Percentiles rank a stretch among this genome's conserved stretches.
Evolutionary conservation across 805 yeast species (phyloP).

Genomic region (Sugiyamaella mastotermitis): DNA sequence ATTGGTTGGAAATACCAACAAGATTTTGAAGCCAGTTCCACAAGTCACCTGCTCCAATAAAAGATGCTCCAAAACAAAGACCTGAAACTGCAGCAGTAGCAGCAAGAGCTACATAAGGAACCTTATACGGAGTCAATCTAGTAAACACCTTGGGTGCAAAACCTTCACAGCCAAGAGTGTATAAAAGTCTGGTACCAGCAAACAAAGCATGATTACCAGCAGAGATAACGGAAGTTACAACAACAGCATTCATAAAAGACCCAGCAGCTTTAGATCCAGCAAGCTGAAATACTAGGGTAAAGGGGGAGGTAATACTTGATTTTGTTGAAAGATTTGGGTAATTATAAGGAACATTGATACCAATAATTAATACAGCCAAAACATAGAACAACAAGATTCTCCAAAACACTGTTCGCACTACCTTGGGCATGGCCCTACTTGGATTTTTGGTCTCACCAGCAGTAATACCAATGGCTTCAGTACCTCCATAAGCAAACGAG

Average conservation of each 20-base stretch:
- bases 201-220: slow-evolving; percentile 64
- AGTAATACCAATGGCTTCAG: slow-evolving; percentile 51
- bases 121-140: slow-evolving; percentile 42
- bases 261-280: slow-evolving; percentile 42
- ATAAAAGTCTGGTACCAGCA: slow-evolving; percentile 58
- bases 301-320: slow-evolving; percentile 41
- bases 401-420: slow-evolving; percentile 50
- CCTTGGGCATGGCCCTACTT: slow-evolving; percentile 48
- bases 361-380: slow-evolving; percentile 50
- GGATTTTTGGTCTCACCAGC: slow-evolving; percentile 63
- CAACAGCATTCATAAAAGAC: slow-evolving; percentile 52
- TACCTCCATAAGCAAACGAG: slow-evolving; percentile 52
- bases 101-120: slow-evolving; percentile 43
- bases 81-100: slow-evolving; percentile 52
- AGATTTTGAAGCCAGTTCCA: slow-evolving; percentile 49
- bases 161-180: slow-evolving; percentile 53
- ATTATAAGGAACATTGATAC: slow-evolving; percentile 53
- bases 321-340: slow-evolving; percentile 39
- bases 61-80: slow-evolving; percentile 53
- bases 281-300: slow-evolving; percentile 37
- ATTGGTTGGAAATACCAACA: slow-evolving; percentile 59
- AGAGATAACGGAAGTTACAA: slow-evolving; percentile 54
- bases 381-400: slow-evolving; percentile 49
- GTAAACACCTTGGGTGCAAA: slow-evolving; percentile 50
- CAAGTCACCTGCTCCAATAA: slow-evolving; percentile 48